Evolutionary conservation across 495 filamentous ascomycete species (phyloP), one percentile per base, ranked within the genome.

Genomic region (Neohortaea acidophila): DNA sequence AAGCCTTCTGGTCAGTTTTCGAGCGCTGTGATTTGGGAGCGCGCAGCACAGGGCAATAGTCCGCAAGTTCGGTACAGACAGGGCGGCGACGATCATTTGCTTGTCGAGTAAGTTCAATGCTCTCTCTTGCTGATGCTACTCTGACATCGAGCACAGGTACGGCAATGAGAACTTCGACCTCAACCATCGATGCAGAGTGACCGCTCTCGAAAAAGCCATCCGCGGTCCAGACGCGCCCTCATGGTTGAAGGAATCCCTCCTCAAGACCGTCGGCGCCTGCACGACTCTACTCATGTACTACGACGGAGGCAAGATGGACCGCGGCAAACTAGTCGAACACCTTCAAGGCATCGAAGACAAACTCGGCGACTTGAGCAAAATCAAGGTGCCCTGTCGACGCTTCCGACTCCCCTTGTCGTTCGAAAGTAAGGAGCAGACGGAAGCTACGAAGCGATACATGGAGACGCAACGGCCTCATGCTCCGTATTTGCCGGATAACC

Each of bases 371-470:
- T 47, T 59, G 9, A 46, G 35, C 38, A 38, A 42, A 4, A 56
- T 60, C 31, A 70, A 65, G 40, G 54, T 74, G 15, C 68, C 66
- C 30, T 64, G 57, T 34, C 62, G 70, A 15, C 51, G 56, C 6
- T 70, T 74, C 51, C 56, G 57, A 17, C 62, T 77, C 0, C 72
- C 72, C 2, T 58, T 77, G 10, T 58, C 62, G 18, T 74, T 75
- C 51, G 55, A 69, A 36, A 60, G 59, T 48, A 55, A 62, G 34
- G 61, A 57, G 17, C 64, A 72, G 33, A 51, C 59, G 0, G 64
- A 65, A 22, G 65, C 66, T 0, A 62, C 67, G 2, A 41, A 62
- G 18, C 63, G 72, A 4, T 77, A 77, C 51, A 71, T 67, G 51
- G 63, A 68, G 27, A 71, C 66, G 1, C 70, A 72, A 36, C 62